Evolutionary conservation across 306 rosid genomes (phyloP).

Genomic region (Cucurbita argyrosperma): DNA sequence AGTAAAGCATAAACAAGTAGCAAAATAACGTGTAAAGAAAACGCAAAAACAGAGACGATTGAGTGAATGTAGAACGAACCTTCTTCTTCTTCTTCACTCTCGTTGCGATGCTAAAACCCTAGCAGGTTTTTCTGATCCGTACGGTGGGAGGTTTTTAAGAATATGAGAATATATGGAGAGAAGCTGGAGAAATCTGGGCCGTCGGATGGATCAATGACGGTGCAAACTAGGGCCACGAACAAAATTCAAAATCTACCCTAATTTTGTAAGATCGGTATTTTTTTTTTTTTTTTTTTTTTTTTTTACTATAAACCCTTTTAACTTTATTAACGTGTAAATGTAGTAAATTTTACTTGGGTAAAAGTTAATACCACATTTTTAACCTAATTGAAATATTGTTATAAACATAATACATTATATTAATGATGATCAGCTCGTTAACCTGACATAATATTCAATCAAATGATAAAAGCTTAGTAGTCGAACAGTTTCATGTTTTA

Average conservation of each 20-base stretch:
- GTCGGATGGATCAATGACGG: not conserved
- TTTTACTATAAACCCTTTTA: too few species aligned
- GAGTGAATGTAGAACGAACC: not conserved
- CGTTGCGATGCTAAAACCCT: constrained; percentile 5
- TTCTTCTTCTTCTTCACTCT: not conserved
- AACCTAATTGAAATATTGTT: too few species aligned
- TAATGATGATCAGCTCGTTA: too few species aligned
- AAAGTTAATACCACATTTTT: too few species aligned
- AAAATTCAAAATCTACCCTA: not conserved
- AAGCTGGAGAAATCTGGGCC: not conserved
- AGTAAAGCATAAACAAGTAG: not conserved
- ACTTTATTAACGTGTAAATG: too few species aligned
- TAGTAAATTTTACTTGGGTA: too few species aligned
- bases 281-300: too few species aligned
- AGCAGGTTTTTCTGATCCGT: not conserved
- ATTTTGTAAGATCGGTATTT: not conserved
- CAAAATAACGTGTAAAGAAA: not conserved
- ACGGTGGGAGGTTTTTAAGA: not conserved
- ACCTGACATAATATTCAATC: too few species aligned
- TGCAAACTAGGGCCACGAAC: not conserved
- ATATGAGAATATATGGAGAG: not conserved
- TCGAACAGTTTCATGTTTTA: too few species aligned
- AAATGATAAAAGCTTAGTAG: too few species aligned
- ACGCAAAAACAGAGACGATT: not conserved
- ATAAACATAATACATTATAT: too few species aligned